Evolutionary conservation across 108 stramenopile species (phyloP), one percentile per base, ranked within the genome.

Genomic region (Skeletonema marinoi): DNA sequence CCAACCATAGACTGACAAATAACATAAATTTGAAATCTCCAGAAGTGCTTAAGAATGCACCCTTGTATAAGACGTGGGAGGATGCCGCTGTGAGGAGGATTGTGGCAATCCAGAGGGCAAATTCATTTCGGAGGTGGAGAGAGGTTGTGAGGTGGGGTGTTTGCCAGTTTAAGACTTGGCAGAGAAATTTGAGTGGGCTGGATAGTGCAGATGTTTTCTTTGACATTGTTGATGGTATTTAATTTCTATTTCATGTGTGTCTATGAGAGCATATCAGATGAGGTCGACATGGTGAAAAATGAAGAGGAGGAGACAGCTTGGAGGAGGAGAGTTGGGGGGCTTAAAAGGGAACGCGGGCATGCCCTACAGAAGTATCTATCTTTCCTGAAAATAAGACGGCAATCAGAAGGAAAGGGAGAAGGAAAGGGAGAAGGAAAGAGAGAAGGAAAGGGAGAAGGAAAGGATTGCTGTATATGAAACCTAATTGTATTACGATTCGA

Each of bases 71-170:
- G 2, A 66, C 73, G 36, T 62, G 61, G 42, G 68, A 80, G 14
- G 78, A 80, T 7, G 82, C 78, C 13, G 65, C 39, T 2, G 56
- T 59, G 44, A 83, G 14, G 5, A 83, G 42, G 3, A 80, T 11
- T 2, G 74, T 78, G 67, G 78, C 78, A 12, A 64, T 56, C 51
- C 73, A 65, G 5, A 83, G 32, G 11, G 78, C 78, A 13, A 79
- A 74, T 80, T 83, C 82, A 38, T 66, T 46, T 5, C 65, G 78
- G 7, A 83, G 66, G 44, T 83, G 82, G 42, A 78, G 33, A 3
- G 82, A 61, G 10, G 82, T 75, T 30, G 66, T 32, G 63, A 81
- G 69, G 25, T 71, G 39, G 6, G 74, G 80, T 10, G 75, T 29
- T 32, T 71, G 80, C 25, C 66, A 60, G 51, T 75, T 60, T 30